These are phyloP conservation scores for Pleurotus ostreatus DNA, from an alignment of 768 basidiomycete genomes.

Conservation along the genomic window DNA sequence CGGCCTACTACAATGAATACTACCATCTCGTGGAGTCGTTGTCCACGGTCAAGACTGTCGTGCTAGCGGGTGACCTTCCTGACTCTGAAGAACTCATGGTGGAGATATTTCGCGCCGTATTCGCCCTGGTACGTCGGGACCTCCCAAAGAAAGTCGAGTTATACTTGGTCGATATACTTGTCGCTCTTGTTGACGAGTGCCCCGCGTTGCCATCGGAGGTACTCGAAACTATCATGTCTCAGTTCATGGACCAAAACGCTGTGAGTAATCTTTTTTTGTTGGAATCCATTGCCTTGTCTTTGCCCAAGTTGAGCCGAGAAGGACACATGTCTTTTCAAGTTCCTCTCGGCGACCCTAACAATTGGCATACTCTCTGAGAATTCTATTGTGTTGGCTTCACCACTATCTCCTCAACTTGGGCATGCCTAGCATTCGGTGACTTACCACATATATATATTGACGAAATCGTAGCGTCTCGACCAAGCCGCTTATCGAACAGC, in stretches of 20 bases:
- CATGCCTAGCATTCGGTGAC: too few relatives aligned
- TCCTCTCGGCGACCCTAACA: neutral
- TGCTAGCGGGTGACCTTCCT: constrained; percentile 89
- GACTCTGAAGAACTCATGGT: constrained; percentile 80
- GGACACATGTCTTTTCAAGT: neutral
- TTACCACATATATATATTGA: neutral
- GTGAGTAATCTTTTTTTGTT: constrained; percentile 26
- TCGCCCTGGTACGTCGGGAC: constrained; percentile 71
- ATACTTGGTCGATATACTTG: constrained; percentile 85
- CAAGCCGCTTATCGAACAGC: constrained; percentile 80
- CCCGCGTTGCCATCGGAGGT: constrained; percentile 73
- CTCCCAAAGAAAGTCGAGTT: constrained; percentile 77
- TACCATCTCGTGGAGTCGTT: constrained; percentile 93
- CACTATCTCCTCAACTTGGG: too few relatives aligned
- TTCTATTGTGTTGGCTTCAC: too few relatives aligned
- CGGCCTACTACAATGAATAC: constrained; percentile 88
- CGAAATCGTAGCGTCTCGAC: constrained; percentile 50
- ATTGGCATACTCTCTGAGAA: too few relatives aligned
- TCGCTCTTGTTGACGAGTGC: constrained; percentile 86
- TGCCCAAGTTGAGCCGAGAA: neutral
- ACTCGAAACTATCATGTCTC: constrained; percentile 76
- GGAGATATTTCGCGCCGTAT: constrained; percentile 81
- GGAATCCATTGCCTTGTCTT: too few relatives aligned
- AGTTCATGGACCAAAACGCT: constrained; percentile 78
- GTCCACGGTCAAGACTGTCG: constrained; percentile 91